Conservation (phyloP, 1,284 basidiomycete species). For the Afroboletus lepidellus region DNA sequence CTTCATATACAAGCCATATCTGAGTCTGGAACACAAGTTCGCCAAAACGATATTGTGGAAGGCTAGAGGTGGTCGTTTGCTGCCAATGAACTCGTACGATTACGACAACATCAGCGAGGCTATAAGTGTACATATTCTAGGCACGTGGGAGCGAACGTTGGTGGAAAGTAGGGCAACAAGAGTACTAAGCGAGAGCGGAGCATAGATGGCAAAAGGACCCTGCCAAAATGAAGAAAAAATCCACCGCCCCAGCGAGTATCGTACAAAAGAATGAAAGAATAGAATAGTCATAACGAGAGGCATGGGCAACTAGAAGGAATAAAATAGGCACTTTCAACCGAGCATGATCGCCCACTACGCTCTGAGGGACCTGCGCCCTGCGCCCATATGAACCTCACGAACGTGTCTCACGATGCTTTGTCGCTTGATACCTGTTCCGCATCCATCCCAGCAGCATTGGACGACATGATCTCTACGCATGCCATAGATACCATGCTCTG, state of each 20-base stretch:
- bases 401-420: constrained; percentile 10
- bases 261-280: constrained; percentile 6
- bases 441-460: constrained; percentile 18
- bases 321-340: no score
- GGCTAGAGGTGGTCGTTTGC: no score
- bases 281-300: neutral
- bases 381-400: constrained; percentile 17
- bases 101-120: no score
- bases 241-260: neutral
- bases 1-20: no score
- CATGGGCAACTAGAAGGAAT: neutral
- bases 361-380: constrained; percentile 9
- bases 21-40: no score
- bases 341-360: neutral
- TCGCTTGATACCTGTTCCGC: constrained; percentile 5
- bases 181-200: neutral
- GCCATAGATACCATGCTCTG: constrained; percentile 11
- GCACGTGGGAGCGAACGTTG: neutral
- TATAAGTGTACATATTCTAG: neutral
- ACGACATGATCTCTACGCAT: neutral
- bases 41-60: no score
- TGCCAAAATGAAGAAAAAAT: no score
- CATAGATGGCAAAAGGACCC: no score
- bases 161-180: neutral
- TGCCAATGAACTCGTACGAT: no score